These are phyloP conservation scores for Haberlea rhodopensis DNA, from an alignment of 257 asterid genomes.

Conservation along the genomic window DNA sequence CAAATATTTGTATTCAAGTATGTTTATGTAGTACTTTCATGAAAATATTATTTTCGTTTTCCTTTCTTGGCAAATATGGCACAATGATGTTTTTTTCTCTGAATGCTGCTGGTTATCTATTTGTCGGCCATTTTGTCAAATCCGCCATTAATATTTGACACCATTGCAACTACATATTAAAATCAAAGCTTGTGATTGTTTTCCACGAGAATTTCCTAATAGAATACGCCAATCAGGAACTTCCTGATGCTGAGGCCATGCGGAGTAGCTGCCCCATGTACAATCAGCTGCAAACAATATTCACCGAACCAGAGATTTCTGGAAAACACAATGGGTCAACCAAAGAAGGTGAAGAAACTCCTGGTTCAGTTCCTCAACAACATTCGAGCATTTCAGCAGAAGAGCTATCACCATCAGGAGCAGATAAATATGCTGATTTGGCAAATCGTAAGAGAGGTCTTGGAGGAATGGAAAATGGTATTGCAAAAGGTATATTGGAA, in stretches of 20 bases:
- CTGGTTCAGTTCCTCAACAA: conserved; percentile 31
- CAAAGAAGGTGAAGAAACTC: conserved; percentile 33
- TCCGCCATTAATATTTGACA: too few species aligned
- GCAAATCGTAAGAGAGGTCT: conserved; percentile 59
- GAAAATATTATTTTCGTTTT: too few species aligned
- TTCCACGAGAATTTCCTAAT: conserved; percentile 2
- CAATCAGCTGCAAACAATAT: conserved; percentile 50
- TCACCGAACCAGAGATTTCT: conserved; percentile 39
- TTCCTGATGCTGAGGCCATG: conserved; percentile 70
- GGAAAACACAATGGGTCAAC: conserved; percentile 37
- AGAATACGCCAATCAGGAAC: conserved; percentile 51
- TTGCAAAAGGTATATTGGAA: conserved; percentile 69
- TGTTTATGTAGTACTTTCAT: too few species aligned
- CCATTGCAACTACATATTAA: background rate
- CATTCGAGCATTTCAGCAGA: conserved; percentile 30
- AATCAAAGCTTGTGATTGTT: background rate
- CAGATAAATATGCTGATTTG: conserved; percentile 45
- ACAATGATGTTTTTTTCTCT: too few species aligned
- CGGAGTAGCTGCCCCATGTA: conserved; percentile 63
- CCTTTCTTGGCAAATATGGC: too few species aligned
- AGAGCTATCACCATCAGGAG: conserved; percentile 53
- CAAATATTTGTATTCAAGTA: too few species aligned
- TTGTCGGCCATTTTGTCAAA: too few species aligned
- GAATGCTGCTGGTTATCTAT: too few species aligned
- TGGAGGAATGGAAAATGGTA: conserved; percentile 57